Evolutionary conservation across 2,329 filamentous ascomycete species (phyloP), one percentile per base, ranked within the genome.

Genomic region (Colletotrichum gigasporum): DNA sequence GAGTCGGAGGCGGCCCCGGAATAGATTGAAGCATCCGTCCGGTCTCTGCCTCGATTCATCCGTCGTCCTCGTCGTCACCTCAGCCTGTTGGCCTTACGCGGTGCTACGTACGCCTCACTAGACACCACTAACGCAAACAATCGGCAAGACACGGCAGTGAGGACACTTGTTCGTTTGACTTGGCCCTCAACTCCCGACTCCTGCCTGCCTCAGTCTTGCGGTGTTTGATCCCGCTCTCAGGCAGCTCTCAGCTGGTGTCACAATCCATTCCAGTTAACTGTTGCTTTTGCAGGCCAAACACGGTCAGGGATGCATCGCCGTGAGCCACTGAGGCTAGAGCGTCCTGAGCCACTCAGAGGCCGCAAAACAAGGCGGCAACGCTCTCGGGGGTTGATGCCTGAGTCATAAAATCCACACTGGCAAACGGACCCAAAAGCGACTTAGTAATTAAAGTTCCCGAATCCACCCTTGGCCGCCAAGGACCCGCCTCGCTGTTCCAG

Each of bases 361-460:
- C 41, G 9, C 47, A 34, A 10, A 32, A 30, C 45, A 12, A 34
- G 58, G 42, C 50, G 10, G 48, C 57, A 48, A 32, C 50, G 39
- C 48, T 26, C 12, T 44, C 28, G 42, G 42, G 42, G 30, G 16
- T 62, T 62, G 56, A 32, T 65, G 59, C 63, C 63, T 63, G 63
- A 66, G 64, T 66, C 64, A 65, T 45, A 37, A 24, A 24, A 9
- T 32, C 34, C 32, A 24, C 12, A 10, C 32, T 26, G n/a, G 14
- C 30, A 30, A 41, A 34, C 32, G 20, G 39, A 47, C 41, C 11
- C 45, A 51, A 52, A 52, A 58, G 41, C 20, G 55, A 51, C 44
- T 67, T 65, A 54, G 53, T 52, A 54, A 65, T 65, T 65, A 60
- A 44, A 65, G 51, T 65, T 67, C 65, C 65, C 65, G 62, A 57